Base-by-base conservation (phyloP, 2,329 filamentous ascomycete species). In the Monilinia polystroma region DNA sequence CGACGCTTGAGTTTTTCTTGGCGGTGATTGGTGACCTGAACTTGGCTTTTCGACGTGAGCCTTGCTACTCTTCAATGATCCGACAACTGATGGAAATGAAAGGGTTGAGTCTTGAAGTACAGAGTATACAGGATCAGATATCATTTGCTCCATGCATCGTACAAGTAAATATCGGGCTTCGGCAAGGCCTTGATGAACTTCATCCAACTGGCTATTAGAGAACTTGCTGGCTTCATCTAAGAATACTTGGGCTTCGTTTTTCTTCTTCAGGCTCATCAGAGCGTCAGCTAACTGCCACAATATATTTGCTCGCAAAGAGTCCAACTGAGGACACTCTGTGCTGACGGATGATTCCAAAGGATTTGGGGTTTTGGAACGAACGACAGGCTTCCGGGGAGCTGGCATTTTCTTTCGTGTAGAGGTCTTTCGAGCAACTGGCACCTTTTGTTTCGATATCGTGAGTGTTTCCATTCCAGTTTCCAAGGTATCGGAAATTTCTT, bases 71-170 rank as follows among this genome's bases (percentile, higher is more conserved):
- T 73, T 76, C 1, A 68, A 51, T 12, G 63, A 47, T 14, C 71
- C 71, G 11, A 70, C 55, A 3, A 94, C 81, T 0, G 91, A 88
- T 1, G 93, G 92, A 68, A 94, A 90, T 0, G 93, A 96, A 35
- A 97, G 88, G 0, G 93, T 97, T 0, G 95, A 97, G 73, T 99
- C 95, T 56, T 94, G 91, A 20, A 98, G 84, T 12, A 94, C 90
- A 23, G 92, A 96, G 77, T 94, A 96, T 4, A 95, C 90, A 3
- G 93, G 89, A 77, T 97, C 91, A 5, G 85, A 84, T 16, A 88
- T 84, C 81, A 97, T 91, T 73, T 89, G 84, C 57, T 89, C 86
- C 73, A 90, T 82, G 69, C 88, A 90, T 76, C 90, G 84, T 20
- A 86, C 83, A 68, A 92, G 81, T 54, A 90, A 84, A 56, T 89